Evolutionary conservation across 139 green algal genomes (phyloP).

Genomic region (Ostreobium quekettii): DNA sequence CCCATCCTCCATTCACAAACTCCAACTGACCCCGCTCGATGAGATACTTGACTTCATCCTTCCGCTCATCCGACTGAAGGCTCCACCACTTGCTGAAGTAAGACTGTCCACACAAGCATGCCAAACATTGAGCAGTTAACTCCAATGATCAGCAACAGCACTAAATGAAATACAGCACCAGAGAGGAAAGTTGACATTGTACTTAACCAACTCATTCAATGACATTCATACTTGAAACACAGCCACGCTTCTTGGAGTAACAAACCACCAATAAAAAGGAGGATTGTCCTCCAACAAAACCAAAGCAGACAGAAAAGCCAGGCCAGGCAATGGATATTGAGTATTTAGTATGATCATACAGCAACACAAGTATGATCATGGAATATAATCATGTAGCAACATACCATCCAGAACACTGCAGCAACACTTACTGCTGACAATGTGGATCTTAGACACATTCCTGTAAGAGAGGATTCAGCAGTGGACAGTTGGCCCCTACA

Average conservation of each 20-base stretch:
- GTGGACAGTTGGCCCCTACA: too few relatives aligned
- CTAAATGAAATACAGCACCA: neutral
- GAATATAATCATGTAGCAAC: too few relatives aligned
- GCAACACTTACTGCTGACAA: too few relatives aligned
- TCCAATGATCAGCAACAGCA: neutral
- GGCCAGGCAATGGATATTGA: too few relatives aligned
- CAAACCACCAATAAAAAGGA: too few relatives aligned
- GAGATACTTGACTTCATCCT: conserved; percentile 37
- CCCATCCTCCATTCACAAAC: conserved; percentile 76
- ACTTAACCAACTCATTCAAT: neutral
- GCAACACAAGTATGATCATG: too few relatives aligned
- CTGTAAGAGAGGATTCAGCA: too few relatives aligned
- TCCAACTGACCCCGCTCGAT: conserved; percentile 45
- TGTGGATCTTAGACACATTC: too few relatives aligned
- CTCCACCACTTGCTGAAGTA: conserved; percentile 84
- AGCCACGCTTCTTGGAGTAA: neutral
- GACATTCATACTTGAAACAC: neutral
- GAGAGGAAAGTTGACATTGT: conserved; percentile 4
- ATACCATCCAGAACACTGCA: too few relatives aligned
- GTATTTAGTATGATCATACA: too few relatives aligned
- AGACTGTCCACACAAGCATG: conserved; percentile 29
- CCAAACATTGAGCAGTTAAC: neutral
- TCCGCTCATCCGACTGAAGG: conserved; percentile 39
- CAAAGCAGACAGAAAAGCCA: too few relatives aligned
- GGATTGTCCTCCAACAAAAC: too few relatives aligned